Evolutionary conservation across 805 yeast genomes (phyloP), one percentile per base, ranked within the genome.

Genomic region (Henningerozyma blattae): DNA sequence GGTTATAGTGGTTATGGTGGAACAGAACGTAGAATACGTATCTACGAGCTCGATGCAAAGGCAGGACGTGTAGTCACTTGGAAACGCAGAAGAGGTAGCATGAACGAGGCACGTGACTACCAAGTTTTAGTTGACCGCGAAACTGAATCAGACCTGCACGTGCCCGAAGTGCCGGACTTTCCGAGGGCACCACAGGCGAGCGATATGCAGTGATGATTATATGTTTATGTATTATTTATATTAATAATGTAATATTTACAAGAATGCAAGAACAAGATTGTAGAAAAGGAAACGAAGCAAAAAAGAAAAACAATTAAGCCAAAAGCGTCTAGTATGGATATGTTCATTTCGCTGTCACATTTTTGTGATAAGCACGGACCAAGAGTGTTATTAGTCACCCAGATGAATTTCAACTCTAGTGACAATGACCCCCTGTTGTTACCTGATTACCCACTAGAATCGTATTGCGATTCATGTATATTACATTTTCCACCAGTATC

Each of bases 1-100:
- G 97, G 95, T 0, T 91, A 91, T 52, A 96, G 80, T 7, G 96
- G 96, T 0, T 85, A 86, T 47, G 89, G 86, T 1, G 89, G 87
- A 2, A 83, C 79, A 22, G 65, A 78, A n/a, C 71, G 98, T 46
- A 67, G 96, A 35, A 48, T 85, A 30, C 65, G 98, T 32, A 46
- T 78, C 0, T 89, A 67, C 51, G 85, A 81, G 28, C 46, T 87
- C 10, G 77, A 85, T 50, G 50, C 70, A 1, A 47, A 55, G 6
- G 50, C 53, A 1, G 65, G 68, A 2, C 59, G 59, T 15, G 48
- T 64, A 13, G 54, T 50, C 25, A 70, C 85, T 2, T 84, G 93
- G 86, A 86, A 87, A 55, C 58, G 91, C 38, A 52, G 76, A 14
- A 79, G 80, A 46, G 65, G 70, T 17, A 62, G 67, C 5, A 77